A percentile compares a stretch with the other conserved stretches of the same genome.
Conservation (phyloP, 2,329 filamentous ascomycete genomes). For the Claviceps monticola region DNA sequence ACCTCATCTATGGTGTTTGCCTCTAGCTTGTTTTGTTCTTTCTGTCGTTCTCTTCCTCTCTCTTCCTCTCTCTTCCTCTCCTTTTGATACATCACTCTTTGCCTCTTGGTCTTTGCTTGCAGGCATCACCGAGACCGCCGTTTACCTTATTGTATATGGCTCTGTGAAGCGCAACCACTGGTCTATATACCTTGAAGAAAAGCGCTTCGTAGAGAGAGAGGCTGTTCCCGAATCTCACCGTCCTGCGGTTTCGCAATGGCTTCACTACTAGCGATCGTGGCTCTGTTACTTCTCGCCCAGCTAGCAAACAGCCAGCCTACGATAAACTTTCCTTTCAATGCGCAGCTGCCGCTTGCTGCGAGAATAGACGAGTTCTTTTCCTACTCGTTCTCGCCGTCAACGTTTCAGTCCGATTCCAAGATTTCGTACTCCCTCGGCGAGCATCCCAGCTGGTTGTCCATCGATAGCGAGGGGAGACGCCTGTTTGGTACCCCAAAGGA, state of each 20-base stretch:
- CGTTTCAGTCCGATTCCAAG: slow-evolving; percentile 52
- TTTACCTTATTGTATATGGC: slow-evolving; percentile 1
- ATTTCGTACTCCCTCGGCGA: slow-evolving; percentile 54
- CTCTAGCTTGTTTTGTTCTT: slow-evolving; percentile 2
- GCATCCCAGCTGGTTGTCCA: slow-evolving; percentile 59
- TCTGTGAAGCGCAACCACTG: neutral
- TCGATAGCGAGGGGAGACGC: slow-evolving; percentile 50
- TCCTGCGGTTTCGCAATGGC: slow-evolving; percentile 13
- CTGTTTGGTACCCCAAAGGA: slow-evolving; percentile 57
- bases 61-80: slow-evolving; percentile 4
- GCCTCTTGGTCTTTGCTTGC: neutral
- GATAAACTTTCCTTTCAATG: slow-evolving; percentile 61
- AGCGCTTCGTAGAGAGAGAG: neutral
- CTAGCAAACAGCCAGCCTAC: slow-evolving; percentile 25
- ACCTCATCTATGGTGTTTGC: slow-evolving; percentile 3
- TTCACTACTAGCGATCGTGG: slow-evolving; percentile 13
- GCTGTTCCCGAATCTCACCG: neutral
- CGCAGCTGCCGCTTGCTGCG: slow-evolving; percentile 70
- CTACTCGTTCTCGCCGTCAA: slow-evolving; percentile 59
- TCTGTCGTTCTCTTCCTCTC: neutral
- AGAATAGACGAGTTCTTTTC: slow-evolving; percentile 52
- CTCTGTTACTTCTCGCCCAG: slow-evolving; percentile 15
- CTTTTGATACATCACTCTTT: slow-evolving; percentile 1
- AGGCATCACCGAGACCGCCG: neutral
- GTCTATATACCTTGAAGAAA: neutral